Percentiles rank a stretch among this genome's conserved stretches.
phyloP scores from a whole-genome alignment of 2,329 filamentous ascomycete genomes.

The Stagonosporopsis vannaccii region DNA sequence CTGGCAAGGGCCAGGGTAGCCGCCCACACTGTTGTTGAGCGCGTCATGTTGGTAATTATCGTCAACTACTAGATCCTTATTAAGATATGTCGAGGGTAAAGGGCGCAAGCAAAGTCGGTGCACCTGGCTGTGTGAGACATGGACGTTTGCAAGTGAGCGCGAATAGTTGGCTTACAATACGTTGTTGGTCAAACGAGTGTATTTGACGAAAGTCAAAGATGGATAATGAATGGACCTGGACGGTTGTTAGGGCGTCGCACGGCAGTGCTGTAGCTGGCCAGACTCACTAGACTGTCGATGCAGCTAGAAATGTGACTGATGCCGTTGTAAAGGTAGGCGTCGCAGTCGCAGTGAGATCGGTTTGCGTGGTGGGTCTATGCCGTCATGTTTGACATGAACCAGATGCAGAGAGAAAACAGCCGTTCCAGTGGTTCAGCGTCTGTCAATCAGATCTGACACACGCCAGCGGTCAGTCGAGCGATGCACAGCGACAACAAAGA shows the following conservation, averaged over 20 bases:
- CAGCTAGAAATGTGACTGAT: slow-evolving; percentile 43
- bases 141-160: slow-evolving; percentile 1
- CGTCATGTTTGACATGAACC: slow-evolving; percentile 44
- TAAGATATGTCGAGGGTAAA: slow-evolving; percentile 36
- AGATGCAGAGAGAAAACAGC: slow-evolving; percentile 26
- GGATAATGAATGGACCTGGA: slow-evolving; percentile 48
- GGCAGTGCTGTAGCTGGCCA: background rate
- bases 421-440: slow-evolving; percentile 31
- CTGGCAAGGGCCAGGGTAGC: slow-evolving; percentile 54
- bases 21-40: slow-evolving; percentile 55
- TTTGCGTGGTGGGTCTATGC: slow-evolving; percentile 38
- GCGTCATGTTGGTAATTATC: slow-evolving; percentile 53
- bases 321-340: slow-evolving; percentile 32
- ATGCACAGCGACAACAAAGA: slow-evolving; percentile 28
- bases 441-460: slow-evolving; percentile 28
- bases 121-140: slow-evolving; percentile 24
- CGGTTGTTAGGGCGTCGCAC: slow-evolving; percentile 22
- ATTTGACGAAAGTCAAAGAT: slow-evolving; percentile 56
- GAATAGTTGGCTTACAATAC: slow-evolving; percentile 45
- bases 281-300: slow-evolving; percentile 47
- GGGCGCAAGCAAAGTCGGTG: slow-evolving; percentile 25
- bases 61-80: slow-evolving; percentile 35
- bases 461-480: slow-evolving; percentile 23
- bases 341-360: slow-evolving; percentile 34
- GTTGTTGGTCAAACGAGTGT: slow-evolving; percentile 58